These are phyloP conservation scores for Colletotrichum orbiculare DNA, from an alignment of 2,329 filamentous ascomycete species.

Conservation along the genomic window DNA sequence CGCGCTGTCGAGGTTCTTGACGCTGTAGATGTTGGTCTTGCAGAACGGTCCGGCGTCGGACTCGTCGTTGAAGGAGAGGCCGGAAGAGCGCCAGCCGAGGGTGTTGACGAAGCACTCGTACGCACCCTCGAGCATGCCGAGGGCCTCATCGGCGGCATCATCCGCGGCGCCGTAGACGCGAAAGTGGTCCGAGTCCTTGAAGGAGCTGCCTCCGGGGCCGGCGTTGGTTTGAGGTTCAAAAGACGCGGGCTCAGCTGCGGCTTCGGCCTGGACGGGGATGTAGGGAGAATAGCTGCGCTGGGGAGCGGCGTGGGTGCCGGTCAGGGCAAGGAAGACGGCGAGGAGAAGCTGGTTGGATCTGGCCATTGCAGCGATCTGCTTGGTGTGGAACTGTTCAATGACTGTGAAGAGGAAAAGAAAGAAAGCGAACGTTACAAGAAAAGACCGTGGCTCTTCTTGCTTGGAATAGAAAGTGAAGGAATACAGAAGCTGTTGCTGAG, in stretches of 20 bases:
- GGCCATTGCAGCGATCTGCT: conserved; percentile 17
- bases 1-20: conserved; percentile 49
- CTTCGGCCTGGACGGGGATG: conserved; percentile 44
- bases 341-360: conserved; percentile 23
- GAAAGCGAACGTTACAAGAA: background rate
- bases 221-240: conserved; percentile 46
- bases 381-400: background rate
- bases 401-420: background rate
- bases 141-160: conserved; percentile 40
- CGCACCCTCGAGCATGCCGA: conserved; percentile 58
- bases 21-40: conserved; percentile 60
- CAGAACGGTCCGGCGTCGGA: conserved; percentile 52
- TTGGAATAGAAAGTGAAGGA: conserved; percentile 5
- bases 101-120: conserved; percentile 53
- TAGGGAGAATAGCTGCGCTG: background rate
- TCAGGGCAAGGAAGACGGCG: conserved; percentile 21
- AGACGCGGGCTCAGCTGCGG: conserved; percentile 37
- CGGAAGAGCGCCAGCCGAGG: conserved; percentile 52
- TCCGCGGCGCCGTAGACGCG: conserved; percentile 48
- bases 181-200: conserved; percentile 51
- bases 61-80: conserved; percentile 48
- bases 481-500: background rate
- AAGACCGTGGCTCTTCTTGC: conserved; percentile 12
- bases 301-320: conserved; percentile 26
- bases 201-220: conserved; percentile 46